These are phyloP conservation scores for Candida ponderosae DNA, from an alignment of 805 yeast genomes.

Conservation along the genomic window DNA sequence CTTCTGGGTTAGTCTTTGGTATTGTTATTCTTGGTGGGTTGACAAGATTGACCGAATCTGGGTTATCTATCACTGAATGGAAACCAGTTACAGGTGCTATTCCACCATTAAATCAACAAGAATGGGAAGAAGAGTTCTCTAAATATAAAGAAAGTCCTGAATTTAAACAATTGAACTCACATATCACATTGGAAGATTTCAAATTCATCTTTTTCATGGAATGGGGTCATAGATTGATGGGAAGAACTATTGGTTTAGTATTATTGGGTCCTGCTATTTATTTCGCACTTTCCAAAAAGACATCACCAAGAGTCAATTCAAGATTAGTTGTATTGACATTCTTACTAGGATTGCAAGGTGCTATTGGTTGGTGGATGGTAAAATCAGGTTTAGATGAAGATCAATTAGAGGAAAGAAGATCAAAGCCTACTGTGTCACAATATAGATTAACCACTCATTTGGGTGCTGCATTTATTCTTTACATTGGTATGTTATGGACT, in stretches of 20 bases:
- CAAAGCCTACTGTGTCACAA: constrained; percentile 97
- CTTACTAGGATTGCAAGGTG: constrained; percentile 87
- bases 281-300: constrained; percentile 58
- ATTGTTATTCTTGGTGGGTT: constrained; percentile 96
- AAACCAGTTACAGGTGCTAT: constrained; percentile 92
- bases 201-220: constrained; percentile 95
- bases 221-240: constrained; percentile 93
- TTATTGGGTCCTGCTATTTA: constrained; percentile 82
- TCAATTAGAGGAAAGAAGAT: constrained; percentile 66
- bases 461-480: constrained; percentile 85
- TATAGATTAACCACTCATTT: constrained; percentile 90
- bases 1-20: constrained; percentile 85
- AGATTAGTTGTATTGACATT: constrained; percentile 67
- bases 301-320: constrained; percentile 59
- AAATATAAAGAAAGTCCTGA: constrained; percentile 87
- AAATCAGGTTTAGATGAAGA: constrained; percentile 85
- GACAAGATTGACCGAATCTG: constrained; percentile 92
- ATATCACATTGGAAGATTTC: constrained; percentile 84
- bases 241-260: constrained; percentile 80
- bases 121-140: constrained; percentile 81
- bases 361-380: constrained; percentile 99
- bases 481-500: constrained; percentile 84
- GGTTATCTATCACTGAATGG: constrained; percentile 96
- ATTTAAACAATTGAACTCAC: constrained; percentile 80
- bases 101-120: constrained; percentile 75